Evolutionary conservation across 257 asterid genomes (phyloP), one percentile per base, ranked within the genome.

Genomic region (Solanum microdontum): DNA sequence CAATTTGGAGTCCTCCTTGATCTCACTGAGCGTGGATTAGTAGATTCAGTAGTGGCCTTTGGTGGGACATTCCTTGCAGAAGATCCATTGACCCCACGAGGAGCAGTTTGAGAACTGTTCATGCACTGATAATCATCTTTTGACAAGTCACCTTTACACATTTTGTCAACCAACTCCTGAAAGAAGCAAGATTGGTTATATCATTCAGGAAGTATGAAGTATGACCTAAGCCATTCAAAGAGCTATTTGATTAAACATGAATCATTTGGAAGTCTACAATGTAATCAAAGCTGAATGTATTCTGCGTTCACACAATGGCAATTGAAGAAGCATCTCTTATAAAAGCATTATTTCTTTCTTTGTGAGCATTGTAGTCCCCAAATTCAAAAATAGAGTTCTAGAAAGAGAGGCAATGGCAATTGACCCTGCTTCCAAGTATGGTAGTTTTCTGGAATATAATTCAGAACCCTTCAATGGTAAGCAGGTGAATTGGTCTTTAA

Each of bases 1-100:
- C 98, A 97, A n/a, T 94, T 91, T 83, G 98, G 96, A 58, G 99
- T 97, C 87, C 99, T 91, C 90, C 97, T 94, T 74, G 99, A 97
- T 91, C 98, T 93, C 94, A 93, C 92, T 73, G 99, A 95, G 73
- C 91, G 94, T 84, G 98, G 96, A 86, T 90, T 92, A 88, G 89
- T 74, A 74, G 96, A 79, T 86, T 87, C 92, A 88, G 92, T 90
- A 87, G 92, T 90, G 82, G 94, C 43, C 90, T 89, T 93, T 58
- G 72, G 88, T 21, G 96, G 84, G 69, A 90, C 70, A 64, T 82
- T 66, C 90, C 87, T 92, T 58, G 55, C 88, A 17, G 98, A 86
- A 84, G 92, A 80, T 75, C 92, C 91, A 87, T 77, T 89, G 24
- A 82, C 85, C 64, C 68, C 90, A 40, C 62, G 76, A 66, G 24